phyloP scores from a whole-genome alignment of 129 eudicot genomes.

The Helichrysum umbraculigerum region DNA sequence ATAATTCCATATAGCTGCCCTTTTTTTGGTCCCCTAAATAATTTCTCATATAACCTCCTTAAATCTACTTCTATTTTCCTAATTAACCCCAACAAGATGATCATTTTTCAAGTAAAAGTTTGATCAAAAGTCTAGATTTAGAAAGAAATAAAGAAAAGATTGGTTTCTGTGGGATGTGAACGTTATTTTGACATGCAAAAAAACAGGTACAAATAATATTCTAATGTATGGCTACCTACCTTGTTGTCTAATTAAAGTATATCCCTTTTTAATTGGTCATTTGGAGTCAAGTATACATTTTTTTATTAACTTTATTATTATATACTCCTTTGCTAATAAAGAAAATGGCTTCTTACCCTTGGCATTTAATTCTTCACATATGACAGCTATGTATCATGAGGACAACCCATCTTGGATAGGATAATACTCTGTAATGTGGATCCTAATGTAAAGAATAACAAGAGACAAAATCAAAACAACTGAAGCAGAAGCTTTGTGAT shows the following conservation, averaged over 20 bases:
- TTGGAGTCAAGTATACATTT: slow-evolving; percentile 4
- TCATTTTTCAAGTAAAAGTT: neutral
- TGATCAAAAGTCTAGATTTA: slow-evolving; percentile 1
- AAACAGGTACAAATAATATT: slow-evolving; percentile 12
- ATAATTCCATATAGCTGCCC: slow-evolving; percentile 20
- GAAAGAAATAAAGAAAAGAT: neutral
- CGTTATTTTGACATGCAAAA: slow-evolving; percentile 28
- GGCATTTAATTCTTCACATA: slow-evolving; percentile 36
- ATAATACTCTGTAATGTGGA: slow-evolving; percentile 16
- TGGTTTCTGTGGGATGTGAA: slow-evolving; percentile 22
- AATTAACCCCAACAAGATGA: slow-evolving; percentile 15
- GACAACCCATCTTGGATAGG: slow-evolving; percentile 21
- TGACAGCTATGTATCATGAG: slow-evolving; percentile 35
- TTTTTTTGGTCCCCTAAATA: slow-evolving; percentile 11
- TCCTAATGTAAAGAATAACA: slow-evolving; percentile 26
- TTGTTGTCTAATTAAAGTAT: slow-evolving; percentile 40
- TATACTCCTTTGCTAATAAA: slow-evolving; percentile 24
- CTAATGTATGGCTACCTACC: slow-evolving; percentile 36
- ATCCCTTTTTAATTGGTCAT: neutral
- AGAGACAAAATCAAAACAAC: neutral
- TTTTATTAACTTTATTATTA: neutral
- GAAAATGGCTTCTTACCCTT: slow-evolving; percentile 44
- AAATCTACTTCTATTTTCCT: neutral
- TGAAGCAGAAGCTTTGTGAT: slow-evolving; percentile 1
- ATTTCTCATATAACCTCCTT: neutral